A percentile compares a stretch with the other conserved stretches of the same genome.
phyloP scores from a whole-genome alignment of 768 basidiomycete genomes.

The Tylopilus rubrobrunneus region DNA sequence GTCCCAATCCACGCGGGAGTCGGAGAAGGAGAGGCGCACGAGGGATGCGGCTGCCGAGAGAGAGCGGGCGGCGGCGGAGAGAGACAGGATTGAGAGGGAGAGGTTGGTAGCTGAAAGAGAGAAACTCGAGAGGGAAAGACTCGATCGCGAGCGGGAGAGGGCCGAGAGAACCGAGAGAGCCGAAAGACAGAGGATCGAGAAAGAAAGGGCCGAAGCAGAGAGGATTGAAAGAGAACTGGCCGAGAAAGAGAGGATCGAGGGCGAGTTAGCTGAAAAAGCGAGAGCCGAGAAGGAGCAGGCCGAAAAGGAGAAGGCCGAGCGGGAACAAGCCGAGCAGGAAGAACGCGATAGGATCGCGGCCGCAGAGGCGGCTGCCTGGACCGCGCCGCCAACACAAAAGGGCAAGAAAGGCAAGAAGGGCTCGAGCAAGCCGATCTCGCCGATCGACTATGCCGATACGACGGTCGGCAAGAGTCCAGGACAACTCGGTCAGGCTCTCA shows the following conservation, averaged over 20 bases:
- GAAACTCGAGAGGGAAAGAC: constrained; percentile 5
- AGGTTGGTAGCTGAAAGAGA: constrained; percentile 14
- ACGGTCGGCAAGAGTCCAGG: constrained; percentile 36
- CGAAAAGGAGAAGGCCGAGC: constrained; percentile 4
- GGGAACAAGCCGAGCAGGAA: constrained; percentile 14
- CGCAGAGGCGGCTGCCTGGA: constrained; percentile 4
- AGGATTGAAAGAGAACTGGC: constrained; percentile 1
- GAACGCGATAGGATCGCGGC: constrained; percentile 11
- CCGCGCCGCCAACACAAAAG: constrained; percentile 1
- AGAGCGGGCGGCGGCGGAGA: constrained; percentile 15
- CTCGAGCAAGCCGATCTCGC: constrained; percentile 22
- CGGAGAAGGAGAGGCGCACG: constrained; percentile 24
- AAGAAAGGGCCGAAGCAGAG: not conserved
- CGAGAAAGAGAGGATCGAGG: constrained; percentile 1
- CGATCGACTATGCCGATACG: constrained; percentile 35
- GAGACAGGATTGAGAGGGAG: constrained; percentile 15
- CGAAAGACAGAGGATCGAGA: constrained; percentile 8
- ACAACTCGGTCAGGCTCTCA: constrained; percentile 41
- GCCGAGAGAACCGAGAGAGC: not conserved
- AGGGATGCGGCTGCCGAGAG: constrained; percentile 16
- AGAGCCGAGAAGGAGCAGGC: constrained; percentile 9
- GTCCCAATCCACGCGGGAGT: constrained; percentile 16
- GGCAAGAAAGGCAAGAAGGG: constrained; percentile 22
- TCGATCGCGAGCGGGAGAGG: constrained; percentile 3
- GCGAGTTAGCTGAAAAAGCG: constrained; percentile 4